phyloP scores from a whole-genome alignment of 2,329 filamentous ascomycete species.

The Pseudopyrenochaeta lycopersici region DNA sequence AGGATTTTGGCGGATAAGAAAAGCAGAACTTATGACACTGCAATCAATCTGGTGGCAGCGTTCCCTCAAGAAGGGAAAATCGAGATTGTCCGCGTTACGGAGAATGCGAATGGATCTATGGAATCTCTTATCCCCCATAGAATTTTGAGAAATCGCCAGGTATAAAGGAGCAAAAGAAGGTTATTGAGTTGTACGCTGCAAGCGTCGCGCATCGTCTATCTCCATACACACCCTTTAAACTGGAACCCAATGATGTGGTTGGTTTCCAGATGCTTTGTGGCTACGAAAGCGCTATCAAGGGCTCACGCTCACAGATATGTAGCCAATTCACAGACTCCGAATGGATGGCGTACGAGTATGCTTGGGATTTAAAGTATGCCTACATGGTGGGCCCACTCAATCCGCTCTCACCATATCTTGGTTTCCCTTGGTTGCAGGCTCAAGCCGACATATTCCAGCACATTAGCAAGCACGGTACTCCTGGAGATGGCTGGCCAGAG shows the following conservation, averaged over 20 bases:
- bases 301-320: conserved; percentile 65
- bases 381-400: conserved; percentile 73
- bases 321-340: conserved; percentile 68
- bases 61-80: conserved; percentile 41
- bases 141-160: conserved; percentile 46
- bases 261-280: conserved; percentile 72
- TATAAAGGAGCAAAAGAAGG: conserved; percentile 36
- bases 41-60: conserved; percentile 37
- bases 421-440: conserved; percentile 72
- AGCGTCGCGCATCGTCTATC: conserved; percentile 35
- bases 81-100: conserved; percentile 43
- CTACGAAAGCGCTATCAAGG: conserved; percentile 70
- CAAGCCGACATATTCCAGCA: conserved; percentile 54
- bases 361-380: conserved; percentile 69
- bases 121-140: conserved; percentile 43
- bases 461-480: conserved; percentile 45
- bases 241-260: conserved; percentile 68
- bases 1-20: conserved; percentile 48
- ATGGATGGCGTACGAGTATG: conserved; percentile 71
- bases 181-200: conserved; percentile 38
- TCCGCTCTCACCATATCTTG: conserved; percentile 63
- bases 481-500: conserved; percentile 49
- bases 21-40: conserved; percentile 46
- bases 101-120: conserved; percentile 40
- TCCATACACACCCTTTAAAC: conserved; percentile 60